Base-by-base conservation (phyloP, 306 rosid genomes). In the Rosa lucieae region DNA sequence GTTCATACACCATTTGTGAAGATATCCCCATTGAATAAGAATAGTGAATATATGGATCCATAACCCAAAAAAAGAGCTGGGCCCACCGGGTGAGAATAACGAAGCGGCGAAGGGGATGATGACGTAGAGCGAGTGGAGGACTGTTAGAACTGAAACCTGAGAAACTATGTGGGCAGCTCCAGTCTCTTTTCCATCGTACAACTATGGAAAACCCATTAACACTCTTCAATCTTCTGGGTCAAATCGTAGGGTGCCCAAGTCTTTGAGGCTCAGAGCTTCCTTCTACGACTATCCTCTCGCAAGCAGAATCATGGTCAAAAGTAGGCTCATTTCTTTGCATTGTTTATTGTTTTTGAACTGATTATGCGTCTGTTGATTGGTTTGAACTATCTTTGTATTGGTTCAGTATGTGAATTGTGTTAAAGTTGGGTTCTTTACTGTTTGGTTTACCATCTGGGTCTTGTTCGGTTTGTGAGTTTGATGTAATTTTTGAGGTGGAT, bases 281-380 rank as follows among this genome's bases (percentile, higher is more conserved):
- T 79, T 85, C 85, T 90, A 79, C 49, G 88, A 87, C 35, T 90
- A 81, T 73, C 93, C 98, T 1, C 98, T 91, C 56, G 98, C 92
- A 18, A 90, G 95, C 92, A 90, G 88, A 90, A 77, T 93, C 66
- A 55, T 91, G 73, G 87, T 91, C 48, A 82, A 68, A 86, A 93
- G 97, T 93, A 90, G 46, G 2, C 32, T 43, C 72, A 10, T 78
- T 29, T 78, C 10, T 79, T 77, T 53, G 56, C 67, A 49, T 18
- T 29, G 55, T 4, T 74, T 66, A 0, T 49, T n/a, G 44, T 53
- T 49, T 43, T 6, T 47, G 12, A 10, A 32, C 6, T n/a, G 10
- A 5, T 79, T 49, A 56, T 8, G 5, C 1, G 3, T 12, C 47
- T 43, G 7, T 20, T 69, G 71, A 8, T 17, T 76, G 17, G 37